These are phyloP conservation scores for Cephaloascus fragrans DNA, from an alignment of 805 yeast species.

Conservation along the genomic window DNA sequence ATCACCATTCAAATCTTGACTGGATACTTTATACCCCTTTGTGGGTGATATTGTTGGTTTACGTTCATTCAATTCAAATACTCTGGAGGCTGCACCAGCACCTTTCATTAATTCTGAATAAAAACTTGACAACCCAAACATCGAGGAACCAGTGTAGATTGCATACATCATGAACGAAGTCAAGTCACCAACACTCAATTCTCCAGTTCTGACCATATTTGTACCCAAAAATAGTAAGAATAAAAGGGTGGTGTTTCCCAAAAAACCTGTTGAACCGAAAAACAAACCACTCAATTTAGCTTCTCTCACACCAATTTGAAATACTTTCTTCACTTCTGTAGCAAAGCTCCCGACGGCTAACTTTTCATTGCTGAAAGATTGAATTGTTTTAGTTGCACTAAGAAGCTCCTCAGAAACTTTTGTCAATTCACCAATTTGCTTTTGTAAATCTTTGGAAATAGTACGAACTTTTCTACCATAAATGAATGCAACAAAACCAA, in stretches of 20 bases:
- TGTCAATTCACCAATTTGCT: slow-evolving; percentile 75
- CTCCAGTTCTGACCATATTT: slow-evolving; percentile 67
- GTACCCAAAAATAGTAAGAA: slow-evolving; percentile 76
- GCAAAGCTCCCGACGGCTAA: slow-evolving; percentile 71
- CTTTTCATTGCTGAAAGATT: slow-evolving; percentile 80
- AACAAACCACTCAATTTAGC: slow-evolving; percentile 71
- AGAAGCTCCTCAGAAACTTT: slow-evolving; percentile 90
- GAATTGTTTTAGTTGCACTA: slow-evolving; percentile 78
- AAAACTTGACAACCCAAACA: slow-evolving; percentile 83
- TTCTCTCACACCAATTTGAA: slow-evolving; percentile 63
- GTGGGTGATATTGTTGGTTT: slow-evolving; percentile 64
- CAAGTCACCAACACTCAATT: slow-evolving; percentile 76
- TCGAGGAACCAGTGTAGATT: slow-evolving; percentile 86
- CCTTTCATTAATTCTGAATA: slow-evolving; percentile 96
- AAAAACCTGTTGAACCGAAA: slow-evolving; percentile 70
- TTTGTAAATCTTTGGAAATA: slow-evolving; percentile 70
- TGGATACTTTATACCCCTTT: slow-evolving; percentile 35
- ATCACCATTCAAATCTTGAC: slow-evolving; percentile 34
- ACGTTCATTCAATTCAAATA: slow-evolving; percentile 79
- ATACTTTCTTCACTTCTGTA: slow-evolving; percentile 56
- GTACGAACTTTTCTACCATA: slow-evolving; percentile 75
- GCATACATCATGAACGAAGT: slow-evolving; percentile 95
- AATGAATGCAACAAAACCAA: slow-evolving; percentile 66
- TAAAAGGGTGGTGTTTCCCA: slow-evolving; percentile 76
- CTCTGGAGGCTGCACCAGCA: slow-evolving; percentile 87